These are phyloP conservation scores for Bipolaris zeicola DNA, from an alignment of 2,329 filamentous ascomycete species.

Conservation along the genomic window DNA sequence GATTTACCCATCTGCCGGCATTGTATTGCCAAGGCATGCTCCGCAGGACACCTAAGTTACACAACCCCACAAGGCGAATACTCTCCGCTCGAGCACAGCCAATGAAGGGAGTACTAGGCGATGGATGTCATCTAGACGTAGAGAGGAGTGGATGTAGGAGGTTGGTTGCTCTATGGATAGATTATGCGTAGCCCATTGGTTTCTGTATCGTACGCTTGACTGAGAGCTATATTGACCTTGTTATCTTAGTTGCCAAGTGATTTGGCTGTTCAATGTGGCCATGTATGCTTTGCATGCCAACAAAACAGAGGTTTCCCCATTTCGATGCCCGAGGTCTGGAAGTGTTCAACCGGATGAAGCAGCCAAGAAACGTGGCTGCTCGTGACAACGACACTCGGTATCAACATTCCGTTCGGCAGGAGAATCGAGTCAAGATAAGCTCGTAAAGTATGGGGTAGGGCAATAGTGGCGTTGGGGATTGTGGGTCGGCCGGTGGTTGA, in stretches of 20 bases:
- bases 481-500: constrained; percentile 8
- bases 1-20: constrained; percentile 40
- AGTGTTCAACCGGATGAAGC: constrained; percentile 3
- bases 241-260: neutral
- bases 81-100: constrained; percentile 12
- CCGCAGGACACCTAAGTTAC: constrained; percentile 13
- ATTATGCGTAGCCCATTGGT: neutral
- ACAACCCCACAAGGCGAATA: constrained; percentile 36
- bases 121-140: constrained; percentile 31
- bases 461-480: neutral
- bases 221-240: neutral
- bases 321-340: neutral
- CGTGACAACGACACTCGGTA: neutral
- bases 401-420: constrained; percentile 1
- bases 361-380: neutral
- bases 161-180: neutral
- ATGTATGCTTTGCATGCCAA: neutral
- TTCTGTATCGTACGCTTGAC: neutral
- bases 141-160: constrained; percentile 23
- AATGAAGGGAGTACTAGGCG: constrained; percentile 27
- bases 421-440: neutral
- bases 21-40: constrained; percentile 19
- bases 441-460: neutral
- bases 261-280: neutral
- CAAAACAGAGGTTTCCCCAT: neutral